Base-by-base conservation (phyloP, 1,139 yeast genomes). In the Pneumocystis carinii region DNA sequence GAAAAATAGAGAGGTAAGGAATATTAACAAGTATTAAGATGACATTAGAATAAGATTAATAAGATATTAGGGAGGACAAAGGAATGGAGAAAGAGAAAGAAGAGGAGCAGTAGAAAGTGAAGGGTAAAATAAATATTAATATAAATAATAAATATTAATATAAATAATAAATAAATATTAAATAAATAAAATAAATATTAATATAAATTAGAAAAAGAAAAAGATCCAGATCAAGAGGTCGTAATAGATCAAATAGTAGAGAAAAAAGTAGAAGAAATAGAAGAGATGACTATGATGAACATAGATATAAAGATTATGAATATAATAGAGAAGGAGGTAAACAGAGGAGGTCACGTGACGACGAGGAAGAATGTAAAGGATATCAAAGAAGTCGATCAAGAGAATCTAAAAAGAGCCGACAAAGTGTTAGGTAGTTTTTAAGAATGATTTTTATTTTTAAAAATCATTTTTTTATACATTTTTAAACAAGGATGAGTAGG, bases 381-480 rank as follows among this genome's bases (percentile, higher is more conserved):
- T 19, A 19, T 29, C 41, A 37, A 56, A 57, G 65, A 37, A 67
- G 57, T 24, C 39, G 60, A 15, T 62, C 64, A 8, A 35, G 64
- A 8, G 65, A 38, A 3, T 60, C 61, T 15, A 65, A 65, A 41
- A 32, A 63, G 6, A 60, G 62, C 7, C 64, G 66, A 17, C 66
- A 65, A 14, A 58, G 62, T n/a, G n/a, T 48, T 24, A 48, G 64
- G 62, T 32, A 53, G 61, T 4, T 61, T 64, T 59, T 48, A 60
- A 4, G 60, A 59, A 12, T 1, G 8, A 5, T 39, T 39, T 12
- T 48, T n/a, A n/a, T n/a, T 17, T 48, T 48, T 48, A 19, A 10
- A 63, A 59, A 12, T 61, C 39, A 19, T 36, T 63, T 63, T 58
- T 60, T n/a, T 67, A 65, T 3, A 64, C 8, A 32, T 32, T 32